Evolutionary conservation across 441 rosid genomes (phyloP).

Genomic region (Syzygium syzygioides): DNA sequence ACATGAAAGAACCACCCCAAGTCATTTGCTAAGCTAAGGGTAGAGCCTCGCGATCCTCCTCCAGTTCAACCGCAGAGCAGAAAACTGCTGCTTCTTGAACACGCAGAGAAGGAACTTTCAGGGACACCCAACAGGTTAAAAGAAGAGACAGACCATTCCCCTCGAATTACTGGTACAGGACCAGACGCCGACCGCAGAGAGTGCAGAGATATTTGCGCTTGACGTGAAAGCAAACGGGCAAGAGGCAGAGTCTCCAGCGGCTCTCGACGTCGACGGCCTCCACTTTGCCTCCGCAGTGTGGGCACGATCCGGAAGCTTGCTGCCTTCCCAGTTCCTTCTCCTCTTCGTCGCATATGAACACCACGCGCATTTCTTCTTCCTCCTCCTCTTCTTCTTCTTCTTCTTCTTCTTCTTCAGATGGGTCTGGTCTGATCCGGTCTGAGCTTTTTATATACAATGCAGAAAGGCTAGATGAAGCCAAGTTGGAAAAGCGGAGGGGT

Average conservation of each 20-base stretch:
- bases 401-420: not conserved
- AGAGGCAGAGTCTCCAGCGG: constrained; percentile 68
- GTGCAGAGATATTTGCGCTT: constrained; percentile 57
- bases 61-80: not conserved
- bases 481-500: not conserved
- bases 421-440: not conserved
- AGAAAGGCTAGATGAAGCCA: not conserved
- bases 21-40: not conserved
- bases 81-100: not conserved
- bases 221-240: constrained; percentile 61
- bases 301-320: constrained; percentile 70
- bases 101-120: not conserved
- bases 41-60: not conserved
- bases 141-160: not conserved
- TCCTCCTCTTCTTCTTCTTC: not conserved
- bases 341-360: constrained; percentile 40
- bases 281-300: constrained; percentile 74
- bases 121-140: not conserved
- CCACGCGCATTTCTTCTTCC: constrained; percentile 40
- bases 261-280: constrained; percentile 62
- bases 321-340: constrained; percentile 60
- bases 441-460: not conserved
- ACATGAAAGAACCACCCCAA: not conserved
- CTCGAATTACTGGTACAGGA: constrained; percentile 21
- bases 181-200: constrained; percentile 51